These are phyloP conservation scores for Metschnikowia lunata DNA, from an alignment of 805 yeast species.

Conservation along the genomic window DNA sequence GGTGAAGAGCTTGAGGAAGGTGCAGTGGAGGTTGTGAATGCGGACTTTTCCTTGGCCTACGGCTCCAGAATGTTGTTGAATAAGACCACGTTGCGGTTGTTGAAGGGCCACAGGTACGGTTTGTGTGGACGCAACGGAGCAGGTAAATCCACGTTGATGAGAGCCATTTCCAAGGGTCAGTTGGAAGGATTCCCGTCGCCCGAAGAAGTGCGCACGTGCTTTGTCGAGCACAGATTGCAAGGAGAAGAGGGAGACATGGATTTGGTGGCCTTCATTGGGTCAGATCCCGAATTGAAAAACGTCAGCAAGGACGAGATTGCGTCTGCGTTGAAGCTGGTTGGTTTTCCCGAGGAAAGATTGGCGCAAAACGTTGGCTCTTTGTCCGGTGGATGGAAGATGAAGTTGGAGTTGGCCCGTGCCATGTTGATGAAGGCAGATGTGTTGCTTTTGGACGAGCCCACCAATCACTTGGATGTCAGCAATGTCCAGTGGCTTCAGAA, in stretches of 20 bases:
- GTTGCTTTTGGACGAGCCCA: slow-evolving; percentile 92
- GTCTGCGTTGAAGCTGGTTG: slow-evolving; percentile 74
- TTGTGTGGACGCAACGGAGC: slow-evolving; percentile 98
- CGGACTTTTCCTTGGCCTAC: slow-evolving; percentile 93
- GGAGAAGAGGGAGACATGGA: slow-evolving; percentile 92
- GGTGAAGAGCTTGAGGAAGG: slow-evolving; percentile 65
- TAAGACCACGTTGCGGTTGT: slow-evolving; percentile 81
- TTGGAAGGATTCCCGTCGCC: slow-evolving; percentile 95
- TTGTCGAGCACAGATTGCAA: slow-evolving; percentile 94
- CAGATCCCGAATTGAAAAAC: slow-evolving; percentile 72
- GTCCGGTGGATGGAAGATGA: slow-evolving; percentile 99
- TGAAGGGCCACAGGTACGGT: slow-evolving; percentile 96
- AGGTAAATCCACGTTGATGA: slow-evolving; percentile 95
- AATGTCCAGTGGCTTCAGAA: slow-evolving; percentile 94
- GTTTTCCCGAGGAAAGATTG: slow-evolving; percentile 87
- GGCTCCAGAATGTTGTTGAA: slow-evolving; percentile 96
- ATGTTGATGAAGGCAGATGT: slow-evolving; percentile 97
- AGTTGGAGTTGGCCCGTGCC: slow-evolving; percentile 96
- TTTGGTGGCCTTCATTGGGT: slow-evolving; percentile 79
- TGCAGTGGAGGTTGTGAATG: slow-evolving; percentile 87
- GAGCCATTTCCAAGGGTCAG: slow-evolving; percentile 95
- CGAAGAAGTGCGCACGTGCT: slow-evolving; percentile 82
- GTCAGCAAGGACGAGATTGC: slow-evolving; percentile 71
- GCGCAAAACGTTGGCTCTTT: slow-evolving; percentile 88
- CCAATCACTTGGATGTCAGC: slow-evolving; percentile 92